These are phyloP conservation scores for Termitomyces heimii DNA, from an alignment of 768 basidiomycete genomes.

Conservation along the genomic window DNA sequence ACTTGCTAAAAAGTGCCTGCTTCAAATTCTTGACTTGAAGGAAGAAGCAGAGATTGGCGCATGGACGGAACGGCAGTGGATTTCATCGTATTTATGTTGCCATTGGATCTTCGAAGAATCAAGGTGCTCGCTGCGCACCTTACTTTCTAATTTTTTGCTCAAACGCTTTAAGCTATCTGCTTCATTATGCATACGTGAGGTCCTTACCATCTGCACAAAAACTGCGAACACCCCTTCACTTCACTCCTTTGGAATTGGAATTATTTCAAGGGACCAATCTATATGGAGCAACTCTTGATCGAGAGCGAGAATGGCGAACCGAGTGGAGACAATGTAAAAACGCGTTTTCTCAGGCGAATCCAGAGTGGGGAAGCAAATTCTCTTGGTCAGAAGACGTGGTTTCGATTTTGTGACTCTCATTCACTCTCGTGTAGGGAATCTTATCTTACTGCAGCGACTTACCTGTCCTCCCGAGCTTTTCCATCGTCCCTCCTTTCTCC, in stretches of 20 bases:
- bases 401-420: neutral
- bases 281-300: constrained; percentile 68
- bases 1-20: constrained; percentile 37
- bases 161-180: constrained; percentile 18
- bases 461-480: constrained; percentile 85
- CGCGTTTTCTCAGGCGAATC: constrained; percentile 28
- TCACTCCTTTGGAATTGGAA: constrained; percentile 54
- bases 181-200: constrained; percentile 59
- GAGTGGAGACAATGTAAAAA: constrained; percentile 57
- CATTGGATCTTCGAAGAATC: constrained; percentile 48
- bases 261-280: constrained; percentile 77
- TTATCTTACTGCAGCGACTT: constrained; percentile 68
- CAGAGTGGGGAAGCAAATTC: constrained; percentile 42
- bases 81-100: constrained; percentile 59
- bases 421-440: constrained; percentile 43
- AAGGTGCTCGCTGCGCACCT: constrained; percentile 21
- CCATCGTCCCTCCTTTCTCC: constrained; percentile 73
- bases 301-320: constrained; percentile 49
- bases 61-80: constrained; percentile 63
- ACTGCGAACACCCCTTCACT: constrained; percentile 72
- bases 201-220: constrained; percentile 53
- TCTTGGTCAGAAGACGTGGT: constrained; percentile 51
- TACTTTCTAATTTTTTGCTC: constrained; percentile 1
- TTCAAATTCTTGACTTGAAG: constrained; percentile 26
- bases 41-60: constrained; percentile 17